Evolutionary conservation across 495 filamentous ascomycete genomes (phyloP), one percentile per base, ranked within the genome.

Genomic region (Thermothielavioides terrestris): DNA sequence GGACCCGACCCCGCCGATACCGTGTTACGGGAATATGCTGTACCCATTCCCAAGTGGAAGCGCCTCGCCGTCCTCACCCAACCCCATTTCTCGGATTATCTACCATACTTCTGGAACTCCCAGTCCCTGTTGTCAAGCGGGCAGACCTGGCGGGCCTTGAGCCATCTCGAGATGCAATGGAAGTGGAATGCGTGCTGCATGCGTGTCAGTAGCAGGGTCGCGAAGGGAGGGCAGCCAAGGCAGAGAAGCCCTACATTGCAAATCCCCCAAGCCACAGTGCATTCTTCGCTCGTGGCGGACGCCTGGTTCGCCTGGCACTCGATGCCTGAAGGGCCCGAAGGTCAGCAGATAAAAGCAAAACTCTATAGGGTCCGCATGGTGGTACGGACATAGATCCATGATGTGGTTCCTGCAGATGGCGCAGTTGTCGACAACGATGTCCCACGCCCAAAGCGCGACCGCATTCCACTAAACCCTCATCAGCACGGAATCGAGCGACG

Each of bases 301-400:
- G 91, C 90, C 68, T 99, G 92, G 67, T 99, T 99, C n/a, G 92
- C 92, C 69, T 99, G 92, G 63, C 92, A 99, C 67, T 99, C 92
- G 54, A 99, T 99, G 66, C 89, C 88, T 94, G 35, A 28, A 54
- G 0, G 36, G 6, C 4, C 14, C n/a, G 21, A 20, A 28, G 10
- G 35, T 46, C 23, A 49, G 41, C 20, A 7, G 15, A 22, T 8
- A 28, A 30, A 18, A n/a, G 25, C 23, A 3, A 28, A 20, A 21
- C 15, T 18, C 18, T 22, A 11, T n/a, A n/a, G n/a, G n/a, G n/a
- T n/a, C n/a, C n/a, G n/a, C n/a, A 23, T 21, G 4, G 18, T n/a
- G 1, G 18, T 20, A 18, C 15, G 14, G 18, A 90, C 89, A 99
- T 23, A 99, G 75, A 66, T 99, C 92, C 92, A 99, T 99, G 66